Evolutionary conservation across 2,329 filamentous ascomycete genomes (phyloP).

Genomic region (Exophiala viscosa): DNA sequence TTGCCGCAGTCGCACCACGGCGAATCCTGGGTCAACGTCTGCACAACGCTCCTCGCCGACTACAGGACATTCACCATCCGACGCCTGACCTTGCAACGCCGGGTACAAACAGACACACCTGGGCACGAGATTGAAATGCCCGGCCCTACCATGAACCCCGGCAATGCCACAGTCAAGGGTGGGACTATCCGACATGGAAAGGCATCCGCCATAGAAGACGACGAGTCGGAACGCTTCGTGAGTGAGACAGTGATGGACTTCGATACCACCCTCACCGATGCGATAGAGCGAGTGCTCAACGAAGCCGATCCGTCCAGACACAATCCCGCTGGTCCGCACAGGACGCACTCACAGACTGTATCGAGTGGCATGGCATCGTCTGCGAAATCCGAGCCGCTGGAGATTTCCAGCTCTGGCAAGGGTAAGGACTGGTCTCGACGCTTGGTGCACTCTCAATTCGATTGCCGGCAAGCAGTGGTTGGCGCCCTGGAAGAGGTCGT

Average conservation of each 20-base stretch:
- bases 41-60: slow-evolving; percentile 56
- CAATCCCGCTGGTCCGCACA: slow-evolving; percentile 7
- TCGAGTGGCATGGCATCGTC: slow-evolving; percentile 25
- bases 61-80: slow-evolving; percentile 53
- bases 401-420: slow-evolving; percentile 15
- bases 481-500: slow-evolving; percentile 57
- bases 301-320: slow-evolving; percentile 11
- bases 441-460: slow-evolving; percentile 27
- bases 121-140: background rate
- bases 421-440: slow-evolving; percentile 4
- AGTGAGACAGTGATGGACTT: slow-evolving; percentile 57
- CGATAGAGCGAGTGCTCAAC: slow-evolving; percentile 52
- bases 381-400: slow-evolving; percentile 27
- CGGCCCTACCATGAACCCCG: background rate
- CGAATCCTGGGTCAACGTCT: slow-evolving; percentile 52
- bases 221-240: slow-evolving; percentile 36
- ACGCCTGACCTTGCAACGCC: slow-evolving; percentile 52
- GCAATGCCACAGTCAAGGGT: background rate
- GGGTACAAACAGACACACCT: slow-evolving; percentile 29
- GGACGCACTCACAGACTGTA: slow-evolving; percentile 19
- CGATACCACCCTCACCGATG: slow-evolving; percentile 56
- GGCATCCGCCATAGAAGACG: background rate
- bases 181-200: background rate
- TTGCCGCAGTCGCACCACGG: background rate
- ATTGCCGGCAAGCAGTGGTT: slow-evolving; percentile 54